These are phyloP conservation scores for Hypoxylon sp. DNA, from an alignment of 2,329 filamentous ascomycete genomes.

Conservation along the genomic window DNA sequence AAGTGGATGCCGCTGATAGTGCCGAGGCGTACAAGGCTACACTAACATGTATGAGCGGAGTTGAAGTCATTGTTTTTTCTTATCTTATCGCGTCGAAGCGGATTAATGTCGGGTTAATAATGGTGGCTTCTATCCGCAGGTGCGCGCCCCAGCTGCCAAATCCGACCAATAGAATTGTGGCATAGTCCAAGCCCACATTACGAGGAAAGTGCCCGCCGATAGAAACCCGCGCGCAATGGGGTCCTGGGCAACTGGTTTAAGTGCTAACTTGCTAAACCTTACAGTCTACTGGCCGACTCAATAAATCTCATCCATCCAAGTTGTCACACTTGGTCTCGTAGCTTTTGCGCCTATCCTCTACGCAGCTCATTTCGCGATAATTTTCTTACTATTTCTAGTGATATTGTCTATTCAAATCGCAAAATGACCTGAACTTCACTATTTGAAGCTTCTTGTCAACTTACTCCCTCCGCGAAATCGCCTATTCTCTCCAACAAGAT, in stretches of 20 bases:
- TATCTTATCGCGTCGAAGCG: conserved; percentile 42
- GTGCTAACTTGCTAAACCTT: conserved; percentile 19
- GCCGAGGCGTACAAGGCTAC: conserved; percentile 31
- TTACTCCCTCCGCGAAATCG: conserved; percentile 34
- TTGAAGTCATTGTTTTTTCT: conserved; percentile 38
- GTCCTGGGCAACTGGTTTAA: conserved; percentile 23
- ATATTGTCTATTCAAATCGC: conserved; percentile 44
- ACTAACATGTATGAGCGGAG: neutral
- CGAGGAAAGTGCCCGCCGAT: conserved; percentile 38
- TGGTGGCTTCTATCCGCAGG: conserved; percentile 11
- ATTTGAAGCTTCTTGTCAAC: conserved; percentile 46
- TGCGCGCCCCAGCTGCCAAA: conserved; percentile 23
- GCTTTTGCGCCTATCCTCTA: conserved; percentile 50
- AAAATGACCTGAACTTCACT: conserved; percentile 52
- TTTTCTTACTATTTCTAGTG: conserved; percentile 38
- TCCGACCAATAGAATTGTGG: conserved; percentile 27
- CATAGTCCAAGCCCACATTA: conserved; percentile 30
- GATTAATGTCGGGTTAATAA: conserved; percentile 46
- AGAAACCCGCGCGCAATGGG: conserved; percentile 41
- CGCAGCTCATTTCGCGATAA: conserved; percentile 36
- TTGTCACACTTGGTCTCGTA: conserved; percentile 26
- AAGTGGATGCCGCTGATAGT: conserved; percentile 12
- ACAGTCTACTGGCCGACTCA: conserved; percentile 32
- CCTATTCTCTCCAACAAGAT: conserved; percentile 26
- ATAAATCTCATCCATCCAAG: conserved; percentile 40